Evolutionary conservation across 495 filamentous ascomycete species (phyloP).

Genomic region (Penicillium steckii): DNA sequence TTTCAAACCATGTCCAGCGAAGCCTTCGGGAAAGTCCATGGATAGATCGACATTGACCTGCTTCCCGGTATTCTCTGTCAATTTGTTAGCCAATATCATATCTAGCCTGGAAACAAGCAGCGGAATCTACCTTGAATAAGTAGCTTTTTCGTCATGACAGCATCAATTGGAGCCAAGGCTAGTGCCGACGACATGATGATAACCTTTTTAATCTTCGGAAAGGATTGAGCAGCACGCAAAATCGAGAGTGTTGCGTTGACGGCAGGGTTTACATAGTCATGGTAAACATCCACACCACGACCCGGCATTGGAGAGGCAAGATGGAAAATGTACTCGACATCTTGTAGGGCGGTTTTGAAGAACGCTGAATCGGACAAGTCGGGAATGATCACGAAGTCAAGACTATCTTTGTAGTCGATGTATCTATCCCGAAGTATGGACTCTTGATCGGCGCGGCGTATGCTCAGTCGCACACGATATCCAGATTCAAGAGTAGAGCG

Average conservation of each 20-base stretch:
- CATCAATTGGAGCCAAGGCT: conserved; percentile 23
- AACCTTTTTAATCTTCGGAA: conserved; percentile 34
- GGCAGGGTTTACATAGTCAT: conserved; percentile 29
- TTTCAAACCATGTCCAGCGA: background rate
- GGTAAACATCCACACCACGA: conserved; percentile 17
- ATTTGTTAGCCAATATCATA: background rate
- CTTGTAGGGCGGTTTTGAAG: conserved; percentile 46
- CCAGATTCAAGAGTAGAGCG: conserved; percentile 19
- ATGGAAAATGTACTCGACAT: conserved; percentile 50
- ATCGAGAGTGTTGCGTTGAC: conserved; percentile 35
- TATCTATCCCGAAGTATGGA: conserved; percentile 17
- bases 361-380: conserved; percentile 43
- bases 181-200: conserved; percentile 43
- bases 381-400: conserved; percentile 44
- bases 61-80: conserved; percentile 8
- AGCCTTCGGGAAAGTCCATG: conserved; percentile 2
- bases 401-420: conserved; percentile 5
- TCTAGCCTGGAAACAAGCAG: background rate
- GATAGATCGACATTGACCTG: conserved; percentile 5
- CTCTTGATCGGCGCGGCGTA: conserved; percentile 24
- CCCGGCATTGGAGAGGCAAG: conserved; percentile 44
- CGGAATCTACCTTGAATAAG: background rate
- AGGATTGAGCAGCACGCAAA: conserved; percentile 34
- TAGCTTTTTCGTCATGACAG: background rate
- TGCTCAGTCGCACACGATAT: conserved; percentile 19